Evolutionary conservation across 2,329 filamentous ascomycete species (phyloP).

Genomic region (Herpotrichia juniperi): DNA sequence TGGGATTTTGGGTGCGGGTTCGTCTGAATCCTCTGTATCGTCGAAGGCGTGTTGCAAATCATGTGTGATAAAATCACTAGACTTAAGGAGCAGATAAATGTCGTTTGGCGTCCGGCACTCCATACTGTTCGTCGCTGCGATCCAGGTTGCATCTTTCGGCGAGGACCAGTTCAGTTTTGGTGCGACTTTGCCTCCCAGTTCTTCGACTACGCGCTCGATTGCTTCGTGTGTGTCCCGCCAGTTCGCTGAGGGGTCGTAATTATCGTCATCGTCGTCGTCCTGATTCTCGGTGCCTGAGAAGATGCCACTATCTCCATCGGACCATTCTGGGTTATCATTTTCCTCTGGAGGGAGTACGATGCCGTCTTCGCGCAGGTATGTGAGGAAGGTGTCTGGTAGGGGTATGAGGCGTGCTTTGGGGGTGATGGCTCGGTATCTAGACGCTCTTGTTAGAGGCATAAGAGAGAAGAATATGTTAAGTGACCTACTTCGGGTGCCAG

Average conservation of each 20-base stretch:
- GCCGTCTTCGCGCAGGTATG: slow-evolving; percentile 89
- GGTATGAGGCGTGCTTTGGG: slow-evolving; percentile 87
- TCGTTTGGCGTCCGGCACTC: slow-evolving; percentile 89
- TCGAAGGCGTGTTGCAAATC: slow-evolving; percentile 94
- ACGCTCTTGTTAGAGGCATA: slow-evolving; percentile 10
- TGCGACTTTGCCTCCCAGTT: slow-evolving; percentile 83
- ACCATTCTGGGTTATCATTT: slow-evolving; percentile 50
- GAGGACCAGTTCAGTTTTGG: slow-evolving; percentile 98
- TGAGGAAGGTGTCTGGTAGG: slow-evolving; percentile 74
- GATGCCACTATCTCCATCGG: slow-evolving; percentile 59
- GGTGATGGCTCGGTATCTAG: slow-evolving; percentile 78
- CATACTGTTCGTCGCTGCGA: slow-evolving; percentile 84
- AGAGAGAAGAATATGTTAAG: not conserved
- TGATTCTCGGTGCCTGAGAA: slow-evolving; percentile 55
- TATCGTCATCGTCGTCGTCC: slow-evolving; percentile 62
- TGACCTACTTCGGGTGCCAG: slow-evolving; percentile 78
- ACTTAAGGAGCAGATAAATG: slow-evolving; percentile 91
- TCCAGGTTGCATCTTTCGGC: slow-evolving; percentile 95
- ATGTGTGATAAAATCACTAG: slow-evolving; percentile 91
- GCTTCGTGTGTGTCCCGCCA: slow-evolving; percentile 76
- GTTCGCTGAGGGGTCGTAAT: slow-evolving; percentile 64
- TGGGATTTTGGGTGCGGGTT: slow-evolving; percentile 54
- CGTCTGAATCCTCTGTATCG: slow-evolving; percentile 56
- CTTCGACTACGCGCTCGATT: slow-evolving; percentile 77
- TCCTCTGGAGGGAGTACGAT: slow-evolving; percentile 83